A percentile compares a stretch with the other conserved stretches of the same genome.
Conservation (phyloP, 495 filamentous ascomycete species). For the Xylaria acuta region DNA sequence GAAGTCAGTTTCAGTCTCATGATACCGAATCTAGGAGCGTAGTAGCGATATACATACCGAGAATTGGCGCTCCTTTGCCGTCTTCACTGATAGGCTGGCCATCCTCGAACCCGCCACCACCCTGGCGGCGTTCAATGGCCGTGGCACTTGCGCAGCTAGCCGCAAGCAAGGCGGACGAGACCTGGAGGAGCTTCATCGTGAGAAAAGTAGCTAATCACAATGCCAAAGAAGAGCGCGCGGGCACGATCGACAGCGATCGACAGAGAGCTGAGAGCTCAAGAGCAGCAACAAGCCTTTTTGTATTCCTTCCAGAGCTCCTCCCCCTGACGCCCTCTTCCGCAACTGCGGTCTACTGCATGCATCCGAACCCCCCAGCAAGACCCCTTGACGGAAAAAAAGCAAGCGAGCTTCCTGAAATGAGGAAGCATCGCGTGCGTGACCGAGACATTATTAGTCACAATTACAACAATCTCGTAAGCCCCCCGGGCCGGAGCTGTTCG, state of each 20-base stretch:
- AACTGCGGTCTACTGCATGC: neutral
- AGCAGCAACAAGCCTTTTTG: neutral
- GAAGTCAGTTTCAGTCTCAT: neutral
- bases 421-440: conserved; percentile 14
- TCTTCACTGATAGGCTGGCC: conserved; percentile 62
- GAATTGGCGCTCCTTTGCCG: conserved; percentile 62
- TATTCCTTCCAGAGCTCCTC: neutral
- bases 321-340: conserved; percentile 3
- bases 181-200: conserved; percentile 35
- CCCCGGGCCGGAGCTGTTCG: neutral
- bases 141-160: conserved; percentile 28
- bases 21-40: neutral
- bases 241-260: neutral
- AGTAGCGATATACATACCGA: conserved; percentile 47
- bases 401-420: conserved; percentile 25
- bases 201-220: neutral
- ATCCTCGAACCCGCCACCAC: conserved; percentile 46
- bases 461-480: neutral
- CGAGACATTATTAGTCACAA: conserved; percentile 23
- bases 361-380: neutral
- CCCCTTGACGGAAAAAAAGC: conserved; percentile 8
- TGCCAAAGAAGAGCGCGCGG: neutral
- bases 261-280: neutral
- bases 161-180: conserved; percentile 33
- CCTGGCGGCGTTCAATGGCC: conserved; percentile 37